phyloP scores from a whole-genome alignment of 2,329 filamentous ascomycete genomes.

The Xylariomycetidae sp. region DNA sequence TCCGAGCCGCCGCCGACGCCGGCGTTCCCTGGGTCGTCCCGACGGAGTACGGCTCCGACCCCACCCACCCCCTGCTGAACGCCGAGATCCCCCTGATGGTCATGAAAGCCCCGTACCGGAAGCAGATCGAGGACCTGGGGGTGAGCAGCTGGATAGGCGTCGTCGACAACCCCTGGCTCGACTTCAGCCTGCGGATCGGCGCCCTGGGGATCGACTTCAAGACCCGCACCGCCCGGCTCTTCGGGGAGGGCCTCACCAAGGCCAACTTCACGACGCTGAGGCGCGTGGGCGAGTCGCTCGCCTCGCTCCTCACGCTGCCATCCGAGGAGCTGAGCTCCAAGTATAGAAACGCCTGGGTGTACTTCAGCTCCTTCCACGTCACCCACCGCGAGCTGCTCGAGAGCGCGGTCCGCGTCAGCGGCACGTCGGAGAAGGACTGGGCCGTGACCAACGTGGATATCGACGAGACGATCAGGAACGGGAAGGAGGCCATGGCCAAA shows the following conservation, averaged over 20 bases:
- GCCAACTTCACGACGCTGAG: conserved; percentile 25
- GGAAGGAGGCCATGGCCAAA: conserved; percentile 8
- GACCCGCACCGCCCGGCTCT: conserved; percentile 24
- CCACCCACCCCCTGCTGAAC: conserved; percentile 16
- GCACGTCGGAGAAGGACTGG: conserved; percentile 25
- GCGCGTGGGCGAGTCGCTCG: conserved; percentile 30
- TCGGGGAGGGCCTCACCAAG: conserved; percentile 23
- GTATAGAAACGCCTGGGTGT: conserved; percentile 27
- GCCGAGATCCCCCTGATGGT: conserved; percentile 17
- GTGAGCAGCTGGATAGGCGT: conserved; percentile 28
- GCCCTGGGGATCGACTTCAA: conserved; percentile 28
- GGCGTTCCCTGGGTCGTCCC: conserved; percentile 28
- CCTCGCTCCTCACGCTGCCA: conserved; percentile 29
- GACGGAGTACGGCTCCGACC: conserved; percentile 28
- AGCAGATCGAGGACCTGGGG: conserved; percentile 25
- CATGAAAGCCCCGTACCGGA: conserved; percentile 20
- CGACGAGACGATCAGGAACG: conserved; percentile 12
- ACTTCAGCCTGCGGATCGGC: conserved; percentile 24
- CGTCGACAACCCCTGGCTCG: conserved; percentile 29
- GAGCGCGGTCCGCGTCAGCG: conserved; percentile 28
- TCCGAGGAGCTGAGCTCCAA: conserved; percentile 20
- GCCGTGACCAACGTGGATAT: conserved; percentile 15
- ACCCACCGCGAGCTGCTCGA: conserved; percentile 31
- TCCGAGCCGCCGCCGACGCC: conserved; percentile 27
- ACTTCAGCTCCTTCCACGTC: conserved; percentile 29